Base-by-base conservation (phyloP, 768 basidiomycete genomes). In the Kwoniella bestiolae region DNA sequence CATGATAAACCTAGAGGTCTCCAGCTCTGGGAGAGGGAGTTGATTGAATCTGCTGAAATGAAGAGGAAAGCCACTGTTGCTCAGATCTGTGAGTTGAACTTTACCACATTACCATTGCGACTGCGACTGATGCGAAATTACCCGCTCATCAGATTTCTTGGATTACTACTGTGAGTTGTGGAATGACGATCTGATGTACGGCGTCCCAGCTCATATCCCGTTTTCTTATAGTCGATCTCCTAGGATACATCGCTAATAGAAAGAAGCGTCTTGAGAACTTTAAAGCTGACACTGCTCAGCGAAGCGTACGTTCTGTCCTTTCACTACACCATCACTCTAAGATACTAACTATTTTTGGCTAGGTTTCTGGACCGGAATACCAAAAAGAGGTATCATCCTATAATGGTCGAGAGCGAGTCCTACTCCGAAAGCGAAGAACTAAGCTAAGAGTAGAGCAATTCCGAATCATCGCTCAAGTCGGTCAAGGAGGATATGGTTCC, bases 401-500 rank as follows among this genome's bases (percentile, higher is more conserved):
- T 82, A 90, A 89, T 68, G 94, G 94, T 2, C 87, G 94, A 26
- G 96, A 99, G 81, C 90, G 95, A 14, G 94, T 94, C 4, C 79
- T 96, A 7, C 85, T 99, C n/a, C 86, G 96, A 59, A 89, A 90
- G 67, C 86, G 96, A n/a, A 86, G 96, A 38, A 89, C 94, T 11
- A 99, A 96, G 79, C 85, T 98, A 46, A 87, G 88, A 65, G 88
- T 99, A 26, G 92, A 97, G 53, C 91, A 95, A 76, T 99, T 99
- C 82, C 92, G 96, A 76, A 95, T 99, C 80, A 94, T 99, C 69
- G 93, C 94, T 0, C 96, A 99, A 81, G 93, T 99, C 52, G 96
- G 96, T 1, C 96, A 99, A 83, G 96, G 96, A 12, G 96, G 96
- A 2, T 99, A 98, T 81, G 96, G 96, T 5, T 95, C 97, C 70